These are phyloP conservation scores for Paramecium pentaurelia DNA, from an alignment of 73 alveolate genomes.

Conservation along the genomic window DNA sequence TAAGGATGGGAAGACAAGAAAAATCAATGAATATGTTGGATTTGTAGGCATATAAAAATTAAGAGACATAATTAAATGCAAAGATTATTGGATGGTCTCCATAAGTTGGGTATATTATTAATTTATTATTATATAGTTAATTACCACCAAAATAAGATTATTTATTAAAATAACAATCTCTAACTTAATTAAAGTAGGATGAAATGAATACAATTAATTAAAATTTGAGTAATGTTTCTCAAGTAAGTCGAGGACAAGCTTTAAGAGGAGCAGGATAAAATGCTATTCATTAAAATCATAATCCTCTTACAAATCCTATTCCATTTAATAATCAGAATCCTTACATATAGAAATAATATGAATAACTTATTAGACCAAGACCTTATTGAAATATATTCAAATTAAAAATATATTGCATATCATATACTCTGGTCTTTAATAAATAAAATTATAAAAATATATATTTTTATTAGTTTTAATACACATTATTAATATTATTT, in stretches of 20 bases:
- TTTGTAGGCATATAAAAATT: conserved; percentile 16
- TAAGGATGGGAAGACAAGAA: conserved; percentile 34
- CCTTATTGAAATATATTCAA: conserved; percentile 3
- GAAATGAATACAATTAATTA: background rate
- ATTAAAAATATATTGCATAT: background rate
- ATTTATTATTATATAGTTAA: background rate
- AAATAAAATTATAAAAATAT: too few species aligned
- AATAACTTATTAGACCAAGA: conserved; percentile 8
- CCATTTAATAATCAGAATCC: conserved; percentile 34
- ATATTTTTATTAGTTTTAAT: too few species aligned
- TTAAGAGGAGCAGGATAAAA: conserved; percentile 34
- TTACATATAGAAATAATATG: background rate
- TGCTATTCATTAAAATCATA: conserved; percentile 19
- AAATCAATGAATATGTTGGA: conserved; percentile 49
- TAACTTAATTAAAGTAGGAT: background rate
- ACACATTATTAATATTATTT: background rate
- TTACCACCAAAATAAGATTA: conserved; percentile 32
- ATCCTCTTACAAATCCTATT: conserved; percentile 34
- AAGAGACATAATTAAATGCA: conserved; percentile 18
- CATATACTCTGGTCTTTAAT: background rate
- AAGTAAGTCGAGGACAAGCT: conserved; percentile 19
- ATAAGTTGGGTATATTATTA: conserved; percentile 12
- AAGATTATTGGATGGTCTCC: conserved; percentile 47
- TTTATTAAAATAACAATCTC: background rate
- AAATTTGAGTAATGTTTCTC: background rate